A percentile compares a stretch with the other conserved stretches of the same genome.
phyloP scores from a whole-genome alignment of 1,284 basidiomycete species.

The Boletus smithii region DNA sequence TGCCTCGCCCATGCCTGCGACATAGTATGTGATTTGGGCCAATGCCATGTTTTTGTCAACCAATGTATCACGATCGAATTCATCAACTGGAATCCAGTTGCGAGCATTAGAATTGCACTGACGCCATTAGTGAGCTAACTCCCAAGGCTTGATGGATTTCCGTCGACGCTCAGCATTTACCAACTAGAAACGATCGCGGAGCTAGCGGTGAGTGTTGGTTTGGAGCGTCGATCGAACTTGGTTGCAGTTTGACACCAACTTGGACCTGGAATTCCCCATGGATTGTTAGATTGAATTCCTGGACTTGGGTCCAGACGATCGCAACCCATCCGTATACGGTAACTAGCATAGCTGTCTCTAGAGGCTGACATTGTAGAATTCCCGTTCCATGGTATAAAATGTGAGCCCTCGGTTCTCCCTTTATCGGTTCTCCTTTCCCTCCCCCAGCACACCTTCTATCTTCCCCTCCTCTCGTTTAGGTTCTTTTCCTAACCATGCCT shows the following conservation, averaged over 20 bases:
- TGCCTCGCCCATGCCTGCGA: slow-evolving; percentile 23
- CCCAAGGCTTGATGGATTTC: too few species aligned
- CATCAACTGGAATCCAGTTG: slow-evolving; percentile 16
- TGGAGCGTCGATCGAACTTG: slow-evolving; percentile 24
- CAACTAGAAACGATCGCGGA: neutral
- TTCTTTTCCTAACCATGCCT: slow-evolving; percentile 22
- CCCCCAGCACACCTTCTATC: slow-evolving; percentile 22
- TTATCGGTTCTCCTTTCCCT: slow-evolving; percentile 7
- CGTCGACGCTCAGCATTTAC: neutral
- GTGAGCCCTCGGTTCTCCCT: neutral
- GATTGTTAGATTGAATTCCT: slow-evolving; percentile 17
- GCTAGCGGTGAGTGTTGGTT: slow-evolving; percentile 15
- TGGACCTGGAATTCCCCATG: too few species aligned
- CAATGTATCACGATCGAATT: slow-evolving; percentile 21
- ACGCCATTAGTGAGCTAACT: too few species aligned
- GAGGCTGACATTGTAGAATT: slow-evolving; percentile 24
- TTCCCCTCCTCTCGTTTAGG: slow-evolving; percentile 23
- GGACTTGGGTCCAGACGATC: neutral
- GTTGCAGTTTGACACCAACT: slow-evolving; percentile 9
- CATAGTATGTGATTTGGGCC: slow-evolving; percentile 25
- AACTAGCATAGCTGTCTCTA: slow-evolving; percentile 15
- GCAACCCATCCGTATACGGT: slow-evolving; percentile 2
- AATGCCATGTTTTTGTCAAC: slow-evolving; percentile 17
- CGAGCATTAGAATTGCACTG: too few species aligned
- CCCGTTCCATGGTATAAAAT: slow-evolving; percentile 31